Percentiles rank a stretch among this genome's conserved stretches.
Conservation (phyloP, 768 basidiomycete genomes). For the Panus rudis region DNA sequence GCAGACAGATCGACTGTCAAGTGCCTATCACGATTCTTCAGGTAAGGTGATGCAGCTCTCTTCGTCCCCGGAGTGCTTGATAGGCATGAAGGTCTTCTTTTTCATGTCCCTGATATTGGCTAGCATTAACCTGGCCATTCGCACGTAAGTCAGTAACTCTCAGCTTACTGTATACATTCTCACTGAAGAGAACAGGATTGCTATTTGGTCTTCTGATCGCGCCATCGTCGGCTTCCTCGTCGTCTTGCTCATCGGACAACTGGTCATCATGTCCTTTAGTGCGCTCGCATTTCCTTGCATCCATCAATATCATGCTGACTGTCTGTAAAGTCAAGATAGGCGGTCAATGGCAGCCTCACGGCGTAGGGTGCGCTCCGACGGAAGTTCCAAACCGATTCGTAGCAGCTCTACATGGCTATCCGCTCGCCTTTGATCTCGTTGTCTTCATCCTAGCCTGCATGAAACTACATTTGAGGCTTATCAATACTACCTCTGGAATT, state of each 20-base stretch:
- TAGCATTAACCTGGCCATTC: neutral
- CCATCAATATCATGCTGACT: neutral
- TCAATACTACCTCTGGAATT: neutral
- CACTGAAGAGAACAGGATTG: too few species aligned
- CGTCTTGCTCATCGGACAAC: slow-evolving; percentile 62
- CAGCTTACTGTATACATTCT: too few species aligned
- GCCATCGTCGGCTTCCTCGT: too few species aligned
- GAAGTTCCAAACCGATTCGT: too few species aligned
- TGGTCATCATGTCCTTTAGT: slow-evolving; percentile 66
- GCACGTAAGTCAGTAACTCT: neutral
- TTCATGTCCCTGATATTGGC: neutral
- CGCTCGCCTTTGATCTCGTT: slow-evolving; percentile 24
- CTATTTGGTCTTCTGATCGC: too few species aligned
- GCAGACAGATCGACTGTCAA: too few species aligned
- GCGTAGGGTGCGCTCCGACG: too few species aligned
- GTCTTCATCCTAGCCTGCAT: neutral
- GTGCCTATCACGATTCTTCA: too few species aligned
- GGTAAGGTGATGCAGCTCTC: too few species aligned
- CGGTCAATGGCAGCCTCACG: slow-evolving; percentile 51
- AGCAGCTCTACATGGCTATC: slow-evolving; percentile 63
- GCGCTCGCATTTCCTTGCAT: slow-evolving; percentile 30
- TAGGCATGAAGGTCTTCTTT: too few species aligned
- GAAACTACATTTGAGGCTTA: slow-evolving; percentile 3
- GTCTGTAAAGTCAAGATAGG: slow-evolving; percentile 42
- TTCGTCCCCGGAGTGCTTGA: too few species aligned